Conservation (phyloP, 2,329 filamentous ascomycete species). For the Pseudopyricularia cyperi region DNA sequence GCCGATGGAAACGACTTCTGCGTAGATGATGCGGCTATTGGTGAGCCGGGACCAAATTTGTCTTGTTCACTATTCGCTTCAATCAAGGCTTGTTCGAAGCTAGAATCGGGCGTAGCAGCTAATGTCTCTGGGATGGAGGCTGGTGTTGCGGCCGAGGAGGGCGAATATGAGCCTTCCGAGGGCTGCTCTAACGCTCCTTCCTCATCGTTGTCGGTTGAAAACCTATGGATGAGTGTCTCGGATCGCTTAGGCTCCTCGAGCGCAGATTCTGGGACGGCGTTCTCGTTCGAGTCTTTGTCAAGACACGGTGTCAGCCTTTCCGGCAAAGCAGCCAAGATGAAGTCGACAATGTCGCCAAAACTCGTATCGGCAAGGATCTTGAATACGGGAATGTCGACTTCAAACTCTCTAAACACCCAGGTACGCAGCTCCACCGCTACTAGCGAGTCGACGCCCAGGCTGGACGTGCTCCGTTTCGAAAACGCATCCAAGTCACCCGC, state of each 20-base stretch:
- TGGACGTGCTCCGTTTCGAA: not conserved
- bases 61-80: not conserved
- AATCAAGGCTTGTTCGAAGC: not conserved
- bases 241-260: not conserved
- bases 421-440: conserved; percentile 23
- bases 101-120: not conserved
- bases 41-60: not conserved
- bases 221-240: not conserved
- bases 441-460: conserved; percentile 15
- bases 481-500: not conserved
- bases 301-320: not conserved
- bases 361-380: conserved; percentile 23
- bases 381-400: conserved; percentile 29
- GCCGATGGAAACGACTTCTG: not conserved
- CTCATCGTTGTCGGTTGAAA: not conserved
- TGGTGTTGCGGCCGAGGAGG: not conserved
- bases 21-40: not conserved
- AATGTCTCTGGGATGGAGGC: not conserved
- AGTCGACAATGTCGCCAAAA: not conserved
- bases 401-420: conserved; percentile 32
- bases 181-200: not conserved
- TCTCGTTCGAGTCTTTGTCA: not conserved
- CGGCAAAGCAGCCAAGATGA: not conserved
- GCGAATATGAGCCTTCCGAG: not conserved
- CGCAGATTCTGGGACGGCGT: not conserved